Evolutionary conservation across 371 early-diverging fungal species (phyloP).

Genomic region (Rhizopus sp.): DNA sequence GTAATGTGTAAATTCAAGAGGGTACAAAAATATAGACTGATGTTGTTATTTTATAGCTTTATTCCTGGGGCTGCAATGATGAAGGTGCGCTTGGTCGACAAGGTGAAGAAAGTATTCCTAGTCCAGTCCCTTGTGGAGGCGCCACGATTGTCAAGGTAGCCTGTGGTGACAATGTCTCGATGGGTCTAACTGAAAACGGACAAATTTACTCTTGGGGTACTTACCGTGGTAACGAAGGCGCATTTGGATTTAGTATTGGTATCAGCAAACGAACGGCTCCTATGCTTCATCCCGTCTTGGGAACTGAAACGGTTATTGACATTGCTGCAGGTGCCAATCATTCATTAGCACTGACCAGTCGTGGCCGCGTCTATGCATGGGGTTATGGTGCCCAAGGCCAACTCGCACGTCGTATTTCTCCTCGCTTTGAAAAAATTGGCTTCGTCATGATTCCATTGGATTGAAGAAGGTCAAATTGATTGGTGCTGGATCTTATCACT

Average conservation of each 20-base stretch:
- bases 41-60: constrained; percentile 44
- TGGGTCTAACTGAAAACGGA: constrained; percentile 85
- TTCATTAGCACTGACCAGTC: constrained; percentile 75
- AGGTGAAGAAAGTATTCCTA: constrained; percentile 77
- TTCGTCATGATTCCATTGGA: constrained; percentile 58
- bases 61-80: constrained; percentile 99
- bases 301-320: constrained; percentile 59
- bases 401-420: constrained; percentile 82
- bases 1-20: constrained; percentile 50
- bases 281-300: constrained; percentile 46
- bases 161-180: constrained; percentile 94
- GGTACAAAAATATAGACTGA: not conserved
- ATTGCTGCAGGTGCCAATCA: constrained; percentile 94
- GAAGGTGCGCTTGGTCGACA: constrained; percentile 93
- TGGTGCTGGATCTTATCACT: constrained; percentile 87
- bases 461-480: constrained; percentile 65
- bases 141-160: constrained; percentile 78
- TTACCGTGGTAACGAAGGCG: constrained; percentile 73
- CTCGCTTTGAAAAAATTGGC: constrained; percentile 64
- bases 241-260: constrained; percentile 66
- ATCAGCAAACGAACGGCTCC: constrained; percentile 70
- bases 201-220: constrained; percentile 96
- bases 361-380: constrained; percentile 87
- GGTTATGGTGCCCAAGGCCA: constrained; percentile 94
- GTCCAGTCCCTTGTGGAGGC: constrained; percentile 9